These are phyloP conservation scores for Perkinsus olseni DNA, from an alignment of 169 alveolate genomes.

Conservation along the genomic window DNA sequence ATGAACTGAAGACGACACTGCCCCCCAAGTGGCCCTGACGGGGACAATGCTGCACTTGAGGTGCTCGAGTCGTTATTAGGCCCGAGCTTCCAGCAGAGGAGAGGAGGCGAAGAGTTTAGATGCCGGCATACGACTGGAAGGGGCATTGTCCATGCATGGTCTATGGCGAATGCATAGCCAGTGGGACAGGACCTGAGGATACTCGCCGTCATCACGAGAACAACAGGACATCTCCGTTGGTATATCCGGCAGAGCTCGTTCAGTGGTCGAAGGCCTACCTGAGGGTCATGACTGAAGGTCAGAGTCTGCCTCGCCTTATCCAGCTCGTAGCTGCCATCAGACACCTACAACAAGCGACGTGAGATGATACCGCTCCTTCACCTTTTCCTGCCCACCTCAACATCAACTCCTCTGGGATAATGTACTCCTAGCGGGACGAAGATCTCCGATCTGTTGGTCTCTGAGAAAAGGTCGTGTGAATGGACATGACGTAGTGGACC, in stretches of 20 bases:
- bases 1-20: too few relatives aligned
- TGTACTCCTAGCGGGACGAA: background rate
- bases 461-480: background rate
- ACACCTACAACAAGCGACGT: background rate
- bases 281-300: background rate
- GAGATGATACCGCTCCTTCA: too few relatives aligned
- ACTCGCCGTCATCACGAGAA: background rate
- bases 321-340: background rate
- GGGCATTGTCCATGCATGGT: background rate
- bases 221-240: too few relatives aligned
- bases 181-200: background rate
- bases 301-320: background rate
- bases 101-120: background rate
- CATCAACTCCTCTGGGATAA: background rate
- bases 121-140: background rate
- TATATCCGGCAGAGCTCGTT: too few relatives aligned
- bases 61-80: too few relatives aligned
- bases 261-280: background rate
- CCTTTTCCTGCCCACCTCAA: background rate
- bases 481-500: background rate
- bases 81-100: background rate
- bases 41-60: too few relatives aligned
- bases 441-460: background rate
- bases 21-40: too few relatives aligned
- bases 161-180: background rate